Conservation (phyloP, 306 rosid species). For the Psophocarpus tetragonolobus region DNA sequence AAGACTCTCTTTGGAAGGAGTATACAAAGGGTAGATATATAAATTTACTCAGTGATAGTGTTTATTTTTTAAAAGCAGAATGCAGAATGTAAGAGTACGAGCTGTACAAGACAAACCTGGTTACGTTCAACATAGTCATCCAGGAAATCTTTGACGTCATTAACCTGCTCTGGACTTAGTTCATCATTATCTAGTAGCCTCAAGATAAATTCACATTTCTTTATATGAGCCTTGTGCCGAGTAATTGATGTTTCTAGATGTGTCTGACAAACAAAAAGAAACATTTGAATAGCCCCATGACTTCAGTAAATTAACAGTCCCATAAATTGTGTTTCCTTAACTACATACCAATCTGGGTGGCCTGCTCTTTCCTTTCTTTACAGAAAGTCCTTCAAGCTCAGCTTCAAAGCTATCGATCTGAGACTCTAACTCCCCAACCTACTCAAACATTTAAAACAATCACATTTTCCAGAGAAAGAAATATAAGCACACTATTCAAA, state of each 20-base stretch:
- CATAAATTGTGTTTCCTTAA: conserved; percentile 8
- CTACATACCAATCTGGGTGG: conserved; percentile 81
- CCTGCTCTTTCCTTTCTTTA: conserved; percentile 74
- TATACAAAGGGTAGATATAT: neutral
- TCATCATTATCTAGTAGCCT: conserved; percentile 87
- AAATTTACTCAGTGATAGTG: neutral
- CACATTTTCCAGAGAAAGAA: neutral
- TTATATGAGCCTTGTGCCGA: conserved; percentile 88
- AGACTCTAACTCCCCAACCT: conserved; percentile 82
- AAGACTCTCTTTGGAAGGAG: conserved; percentile 1
- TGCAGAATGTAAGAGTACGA: neutral
- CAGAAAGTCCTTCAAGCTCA: conserved; percentile 78
- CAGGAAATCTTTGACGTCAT: conserved; percentile 81
- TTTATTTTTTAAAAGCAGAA: neutral
- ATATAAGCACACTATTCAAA: neutral
- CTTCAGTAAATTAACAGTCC: conserved; percentile 20
- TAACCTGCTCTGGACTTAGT: conserved; percentile 87
- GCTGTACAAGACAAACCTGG: conserved; percentile 55
- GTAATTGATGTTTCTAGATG: conserved; percentile 78
- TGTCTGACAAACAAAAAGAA: conserved; percentile 47
- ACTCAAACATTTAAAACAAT: conserved; percentile 18
- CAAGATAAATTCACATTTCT: conserved; percentile 79
- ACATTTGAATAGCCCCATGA: conserved; percentile 18
- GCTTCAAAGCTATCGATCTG: conserved; percentile 90
- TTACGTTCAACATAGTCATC: conserved; percentile 89